Evolutionary conservation across 805 yeast species (phyloP).

Genomic region (Candida orba): DNA sequence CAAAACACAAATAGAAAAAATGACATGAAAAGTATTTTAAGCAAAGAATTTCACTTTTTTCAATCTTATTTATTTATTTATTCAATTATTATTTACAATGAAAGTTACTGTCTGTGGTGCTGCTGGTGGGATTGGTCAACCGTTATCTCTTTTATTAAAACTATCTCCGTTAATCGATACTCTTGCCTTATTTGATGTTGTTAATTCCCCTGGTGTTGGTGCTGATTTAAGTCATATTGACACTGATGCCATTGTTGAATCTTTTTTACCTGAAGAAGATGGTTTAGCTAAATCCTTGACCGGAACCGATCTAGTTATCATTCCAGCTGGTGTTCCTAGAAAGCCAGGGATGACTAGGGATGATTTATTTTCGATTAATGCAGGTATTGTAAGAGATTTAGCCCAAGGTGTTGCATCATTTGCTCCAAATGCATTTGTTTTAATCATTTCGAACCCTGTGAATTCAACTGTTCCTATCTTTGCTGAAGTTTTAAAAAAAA

Average conservation of each 20-base stretch:
- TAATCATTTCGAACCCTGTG: conserved; percentile 74
- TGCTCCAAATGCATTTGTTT: conserved; percentile 61
- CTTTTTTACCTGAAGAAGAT: conserved; percentile 60
- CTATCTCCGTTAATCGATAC: conserved; percentile 65
- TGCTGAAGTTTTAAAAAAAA: conserved; percentile 66
- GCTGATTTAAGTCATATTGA: conserved; percentile 76
- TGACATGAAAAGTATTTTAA: too few relatives aligned
- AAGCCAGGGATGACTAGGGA: conserved; percentile 88
- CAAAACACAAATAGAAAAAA: too few relatives aligned
- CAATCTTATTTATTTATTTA: too few relatives aligned
- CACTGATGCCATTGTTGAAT: conserved; percentile 58
- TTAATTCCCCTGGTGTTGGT: conserved; percentile 75
- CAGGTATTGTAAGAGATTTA: conserved; percentile 71
- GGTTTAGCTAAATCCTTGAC: conserved; percentile 64
- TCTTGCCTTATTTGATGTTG: conserved; percentile 64
- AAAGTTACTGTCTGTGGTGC: conserved; percentile 80
- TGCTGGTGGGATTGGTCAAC: conserved; percentile 81
- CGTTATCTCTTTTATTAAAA: conserved; percentile 58
- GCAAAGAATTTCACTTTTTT: too few relatives aligned
- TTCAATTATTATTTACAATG: conserved; percentile 11
- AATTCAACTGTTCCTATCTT: conserved; percentile 82
- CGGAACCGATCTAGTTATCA: conserved; percentile 79
- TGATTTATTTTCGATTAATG: conserved; percentile 78
- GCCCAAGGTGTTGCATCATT: conserved; percentile 61
- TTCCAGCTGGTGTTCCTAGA: conserved; percentile 88